Evolutionary conservation across 345 rosid species (phyloP).

Genomic region (Euclidium syriacum): DNA sequence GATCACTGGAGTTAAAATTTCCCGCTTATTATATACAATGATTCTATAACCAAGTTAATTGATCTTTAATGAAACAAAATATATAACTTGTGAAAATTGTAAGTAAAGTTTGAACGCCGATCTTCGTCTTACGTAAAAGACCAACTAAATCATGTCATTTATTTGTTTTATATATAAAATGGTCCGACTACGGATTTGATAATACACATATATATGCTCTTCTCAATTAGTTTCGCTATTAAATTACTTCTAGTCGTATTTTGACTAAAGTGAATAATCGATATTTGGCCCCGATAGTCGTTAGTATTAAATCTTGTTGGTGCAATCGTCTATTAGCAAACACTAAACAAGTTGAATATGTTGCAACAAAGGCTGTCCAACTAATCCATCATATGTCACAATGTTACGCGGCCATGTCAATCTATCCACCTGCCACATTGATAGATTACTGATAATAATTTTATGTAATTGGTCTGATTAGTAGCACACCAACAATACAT

Average conservation of each 20-base stretch:
- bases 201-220: background rate
- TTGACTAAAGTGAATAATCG: background rate
- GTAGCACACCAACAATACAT: no score
- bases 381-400: background rate
- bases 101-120: background rate
- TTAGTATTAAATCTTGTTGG: background rate
- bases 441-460: background rate
- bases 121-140: background rate
- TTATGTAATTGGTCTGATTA: no score
- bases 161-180: background rate
- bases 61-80: background rate
- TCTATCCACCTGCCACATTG: conserved; percentile 5
- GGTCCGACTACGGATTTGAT: background rate
- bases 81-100: background rate
- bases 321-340: background rate
- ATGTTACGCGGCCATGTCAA: background rate
- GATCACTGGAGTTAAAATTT: background rate
- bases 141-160: background rate
- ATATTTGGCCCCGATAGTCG: no score
- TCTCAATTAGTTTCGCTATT: background rate
- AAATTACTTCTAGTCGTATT: background rate
- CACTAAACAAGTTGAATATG: background rate
- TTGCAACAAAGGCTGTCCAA: conserved; percentile 12
- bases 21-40: background rate
- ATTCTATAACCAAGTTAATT: background rate